Evolutionary conservation across 2,329 filamentous ascomycete species (phyloP).

Genomic region (Paracoccidioides brasiliensis): DNA sequence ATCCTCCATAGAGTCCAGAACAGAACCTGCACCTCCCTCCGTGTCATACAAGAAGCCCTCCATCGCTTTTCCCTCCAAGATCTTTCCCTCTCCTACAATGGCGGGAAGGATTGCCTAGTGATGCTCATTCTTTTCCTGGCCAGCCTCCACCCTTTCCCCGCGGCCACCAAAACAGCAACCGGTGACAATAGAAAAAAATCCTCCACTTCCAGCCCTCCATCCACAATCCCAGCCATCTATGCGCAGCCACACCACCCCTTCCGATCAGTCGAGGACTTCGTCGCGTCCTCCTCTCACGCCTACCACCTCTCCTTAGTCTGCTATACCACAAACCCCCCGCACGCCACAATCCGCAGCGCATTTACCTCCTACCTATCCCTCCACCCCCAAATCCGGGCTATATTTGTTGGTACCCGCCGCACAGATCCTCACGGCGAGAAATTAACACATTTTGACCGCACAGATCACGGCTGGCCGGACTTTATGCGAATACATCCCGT

Average conservation of each 20-base stretch:
- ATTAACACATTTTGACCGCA: slow-evolving; percentile 71
- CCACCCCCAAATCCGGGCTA: slow-evolving; percentile 50
- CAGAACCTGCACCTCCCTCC: slow-evolving; percentile 60
- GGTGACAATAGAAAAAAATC: slow-evolving; percentile 4
- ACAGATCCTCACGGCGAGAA: slow-evolving; percentile 81
- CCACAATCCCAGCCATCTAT: slow-evolving; percentile 66
- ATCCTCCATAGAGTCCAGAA: slow-evolving; percentile 52
- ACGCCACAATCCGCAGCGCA: slow-evolving; percentile 56
- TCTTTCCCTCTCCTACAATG: slow-evolving; percentile 88
- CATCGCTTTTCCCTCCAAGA: slow-evolving; percentile 62
- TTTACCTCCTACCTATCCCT: slow-evolving; percentile 58
- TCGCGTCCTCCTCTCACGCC: slow-evolving; percentile 47
- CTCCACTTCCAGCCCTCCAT: slow-evolving; percentile 39
- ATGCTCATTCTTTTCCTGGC: slow-evolving; percentile 77
- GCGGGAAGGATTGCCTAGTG: slow-evolving; percentile 94
- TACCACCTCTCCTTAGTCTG: slow-evolving; percentile 68
- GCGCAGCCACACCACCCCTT: slow-evolving; percentile 79
- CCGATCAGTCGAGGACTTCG: slow-evolving; percentile 72
- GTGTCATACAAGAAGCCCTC: slow-evolving; percentile 62
- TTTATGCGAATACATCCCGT: slow-evolving; percentile 93
- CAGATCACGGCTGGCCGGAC: slow-evolving; percentile 76
- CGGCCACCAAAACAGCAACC: background rate
- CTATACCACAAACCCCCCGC: slow-evolving; percentile 50
- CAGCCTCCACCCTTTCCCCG: slow-evolving; percentile 29
- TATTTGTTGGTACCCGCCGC: slow-evolving; percentile 76